A percentile compares a stretch with the other conserved stretches of the same genome.
These are phyloP conservation scores for Flaveria sonorensis DNA, from an alignment of 129 eudicot genomes.

Conservation along the genomic window DNA sequence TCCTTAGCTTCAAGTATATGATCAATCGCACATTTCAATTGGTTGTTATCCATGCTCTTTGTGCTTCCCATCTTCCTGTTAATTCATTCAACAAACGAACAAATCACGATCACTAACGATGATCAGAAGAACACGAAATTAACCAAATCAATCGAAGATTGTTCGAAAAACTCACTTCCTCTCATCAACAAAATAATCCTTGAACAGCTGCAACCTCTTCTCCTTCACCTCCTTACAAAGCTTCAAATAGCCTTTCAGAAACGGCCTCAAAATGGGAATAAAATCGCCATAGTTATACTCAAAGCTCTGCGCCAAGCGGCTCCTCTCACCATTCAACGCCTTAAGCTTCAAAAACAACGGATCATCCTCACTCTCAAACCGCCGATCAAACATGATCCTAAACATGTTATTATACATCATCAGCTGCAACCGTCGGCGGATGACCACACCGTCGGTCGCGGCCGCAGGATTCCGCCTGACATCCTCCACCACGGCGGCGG, in stretches of 20 bases:
- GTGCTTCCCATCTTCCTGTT: constrained; percentile 73
- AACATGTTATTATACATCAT: constrained; percentile 91
- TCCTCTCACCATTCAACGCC: constrained; percentile 83
- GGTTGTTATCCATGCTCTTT: constrained; percentile 51
- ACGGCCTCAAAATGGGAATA: constrained; percentile 82
- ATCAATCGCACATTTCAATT: constrained; percentile 82
- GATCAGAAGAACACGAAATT: neutral
- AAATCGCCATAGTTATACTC: constrained; percentile 91
- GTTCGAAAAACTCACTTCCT: constrained; percentile 61
- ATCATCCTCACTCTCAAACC: too few relatives aligned
- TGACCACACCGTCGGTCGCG: constrained; percentile 58
- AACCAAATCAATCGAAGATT: neutral
- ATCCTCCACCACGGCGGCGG: constrained; percentile 71
- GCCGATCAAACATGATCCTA: too few relatives aligned
- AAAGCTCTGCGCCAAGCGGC: constrained; percentile 35
- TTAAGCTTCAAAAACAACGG: too few relatives aligned
- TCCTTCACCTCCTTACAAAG: constrained; percentile 74
- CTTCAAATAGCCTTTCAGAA: constrained; percentile 75
- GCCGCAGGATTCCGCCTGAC: constrained; percentile 71
- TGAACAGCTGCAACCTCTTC: constrained; percentile 74
- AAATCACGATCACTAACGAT: neutral
- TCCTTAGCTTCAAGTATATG: constrained; percentile 83
- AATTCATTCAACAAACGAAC: neutral
- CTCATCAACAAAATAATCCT: constrained; percentile 80
- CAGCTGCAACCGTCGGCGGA: constrained; percentile 67